phyloP scores from a whole-genome alignment of 169 alveolate genomes.

The Sarcocystis neurona region DNA sequence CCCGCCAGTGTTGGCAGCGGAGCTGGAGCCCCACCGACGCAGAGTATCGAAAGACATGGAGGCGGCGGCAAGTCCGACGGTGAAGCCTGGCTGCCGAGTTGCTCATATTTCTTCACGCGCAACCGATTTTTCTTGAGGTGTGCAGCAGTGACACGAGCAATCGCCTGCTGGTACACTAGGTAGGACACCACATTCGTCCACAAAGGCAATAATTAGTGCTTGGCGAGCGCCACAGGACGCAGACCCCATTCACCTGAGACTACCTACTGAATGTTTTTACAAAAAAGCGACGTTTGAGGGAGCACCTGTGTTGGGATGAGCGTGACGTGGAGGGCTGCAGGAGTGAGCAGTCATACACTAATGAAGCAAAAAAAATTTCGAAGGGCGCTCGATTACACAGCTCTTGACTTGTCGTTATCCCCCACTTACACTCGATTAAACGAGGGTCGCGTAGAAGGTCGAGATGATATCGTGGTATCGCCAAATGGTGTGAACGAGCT shows the following conservation, averaged over 20 bases:
- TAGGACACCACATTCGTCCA: too few species aligned
- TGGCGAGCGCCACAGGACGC: too few species aligned
- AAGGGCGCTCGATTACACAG: too few species aligned
- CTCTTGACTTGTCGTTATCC: background rate
- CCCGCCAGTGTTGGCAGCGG: slow-evolving; percentile 20
- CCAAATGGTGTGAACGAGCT: background rate
- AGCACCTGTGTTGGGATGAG: too few species aligned
- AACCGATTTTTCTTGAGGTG: background rate
- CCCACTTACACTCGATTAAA: background rate
- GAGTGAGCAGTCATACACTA: too few species aligned
- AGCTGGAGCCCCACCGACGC: slow-evolving; percentile 21
- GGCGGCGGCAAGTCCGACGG: background rate
- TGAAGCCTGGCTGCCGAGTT: background rate
- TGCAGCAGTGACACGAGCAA: slow-evolving; percentile 10
- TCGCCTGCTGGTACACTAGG: too few species aligned
- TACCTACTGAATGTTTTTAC: too few species aligned
- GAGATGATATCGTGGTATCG: slow-evolving; percentile 29
- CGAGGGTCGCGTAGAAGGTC: slow-evolving; percentile 33
- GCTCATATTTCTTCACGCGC: slow-evolving; percentile 18
- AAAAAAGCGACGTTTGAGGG: too few species aligned
- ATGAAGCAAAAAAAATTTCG: too few species aligned
- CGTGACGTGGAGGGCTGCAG: too few species aligned
- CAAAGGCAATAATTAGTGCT: too few species aligned
- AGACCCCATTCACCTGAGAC: too few species aligned
- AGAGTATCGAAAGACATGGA: slow-evolving; percentile 4